phyloP scores from a whole-genome alignment of 169 alveolate genomes.

The Cryptosporidium ubiquitum region DNA sequence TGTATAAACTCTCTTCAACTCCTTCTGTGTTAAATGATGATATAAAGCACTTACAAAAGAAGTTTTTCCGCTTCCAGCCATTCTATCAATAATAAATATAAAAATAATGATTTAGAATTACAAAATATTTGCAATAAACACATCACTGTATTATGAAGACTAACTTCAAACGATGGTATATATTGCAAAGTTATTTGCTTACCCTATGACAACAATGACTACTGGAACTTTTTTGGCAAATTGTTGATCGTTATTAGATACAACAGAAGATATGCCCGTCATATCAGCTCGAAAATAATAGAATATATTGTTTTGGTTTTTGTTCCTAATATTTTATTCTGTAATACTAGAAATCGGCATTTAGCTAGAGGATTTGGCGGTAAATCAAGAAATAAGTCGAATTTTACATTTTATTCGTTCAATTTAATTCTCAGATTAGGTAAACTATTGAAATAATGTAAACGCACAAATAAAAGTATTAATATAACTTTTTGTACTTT shows the following conservation, averaged over 20 bases:
- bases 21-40: slow-evolving; percentile 80
- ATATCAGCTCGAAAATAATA: background rate
- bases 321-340: background rate
- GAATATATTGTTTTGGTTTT: background rate
- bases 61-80: slow-evolving; percentile 97
- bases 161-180: background rate
- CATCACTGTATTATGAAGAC: background rate
- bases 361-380: background rate
- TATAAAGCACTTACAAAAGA: slow-evolving; percentile 89
- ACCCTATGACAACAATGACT: slow-evolving; percentile 72
- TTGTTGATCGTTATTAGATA: background rate
- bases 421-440: background rate
- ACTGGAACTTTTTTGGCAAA: slow-evolving; percentile 11
- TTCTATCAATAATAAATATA: slow-evolving; percentile 79
- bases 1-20: slow-evolving; percentile 90
- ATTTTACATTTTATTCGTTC: background rate
- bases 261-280: background rate
- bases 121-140: background rate
- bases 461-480: background rate
- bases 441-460: too few relatives aligned
- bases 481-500: too few relatives aligned
- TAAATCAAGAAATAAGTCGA: background rate
- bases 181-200: background rate
- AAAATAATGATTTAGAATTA: background rate
- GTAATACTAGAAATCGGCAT: background rate